Evolutionary conservation across 2,329 filamentous ascomycete genomes (phyloP).

Genomic region (Sarocladium brachiariae): DNA sequence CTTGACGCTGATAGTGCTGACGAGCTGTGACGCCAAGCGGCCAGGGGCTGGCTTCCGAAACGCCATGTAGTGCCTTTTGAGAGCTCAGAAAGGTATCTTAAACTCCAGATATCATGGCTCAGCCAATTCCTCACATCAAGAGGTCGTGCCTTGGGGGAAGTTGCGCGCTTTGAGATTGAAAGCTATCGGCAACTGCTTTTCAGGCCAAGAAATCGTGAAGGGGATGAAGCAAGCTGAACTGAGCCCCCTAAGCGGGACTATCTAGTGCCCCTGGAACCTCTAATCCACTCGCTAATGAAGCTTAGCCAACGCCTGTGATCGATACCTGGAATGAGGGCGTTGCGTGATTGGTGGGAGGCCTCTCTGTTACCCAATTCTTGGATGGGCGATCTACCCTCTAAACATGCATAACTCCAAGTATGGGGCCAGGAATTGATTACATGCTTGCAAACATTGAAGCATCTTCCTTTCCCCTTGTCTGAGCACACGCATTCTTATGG

Average conservation of each 20-base stretch:
- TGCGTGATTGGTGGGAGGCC: background rate
- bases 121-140: background rate
- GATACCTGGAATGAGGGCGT: background rate
- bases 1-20: background rate
- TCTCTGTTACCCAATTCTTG: background rate
- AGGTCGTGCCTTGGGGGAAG: background rate
- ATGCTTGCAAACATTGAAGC: too few relatives aligned
- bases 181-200: background rate
- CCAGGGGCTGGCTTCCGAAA: background rate
- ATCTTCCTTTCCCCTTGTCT: too few relatives aligned
- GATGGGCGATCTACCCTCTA: background rate
- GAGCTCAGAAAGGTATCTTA: background rate
- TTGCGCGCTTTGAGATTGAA: background rate
- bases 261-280: too few relatives aligned
- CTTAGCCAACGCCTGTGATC: background rate
- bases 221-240: background rate
- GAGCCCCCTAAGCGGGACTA: too few relatives aligned
- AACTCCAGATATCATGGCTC: background rate
- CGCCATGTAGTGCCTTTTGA: background rate
- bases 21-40: constrained; percentile 5
- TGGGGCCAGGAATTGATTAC: too few relatives aligned
- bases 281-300: background rate
- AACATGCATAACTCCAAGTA: background rate
- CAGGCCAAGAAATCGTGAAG: background rate
- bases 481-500: background rate